Base-by-base conservation (phyloP, 2,329 filamentous ascomycete genomes). In the Neocatenulostroma microsporum region DNA sequence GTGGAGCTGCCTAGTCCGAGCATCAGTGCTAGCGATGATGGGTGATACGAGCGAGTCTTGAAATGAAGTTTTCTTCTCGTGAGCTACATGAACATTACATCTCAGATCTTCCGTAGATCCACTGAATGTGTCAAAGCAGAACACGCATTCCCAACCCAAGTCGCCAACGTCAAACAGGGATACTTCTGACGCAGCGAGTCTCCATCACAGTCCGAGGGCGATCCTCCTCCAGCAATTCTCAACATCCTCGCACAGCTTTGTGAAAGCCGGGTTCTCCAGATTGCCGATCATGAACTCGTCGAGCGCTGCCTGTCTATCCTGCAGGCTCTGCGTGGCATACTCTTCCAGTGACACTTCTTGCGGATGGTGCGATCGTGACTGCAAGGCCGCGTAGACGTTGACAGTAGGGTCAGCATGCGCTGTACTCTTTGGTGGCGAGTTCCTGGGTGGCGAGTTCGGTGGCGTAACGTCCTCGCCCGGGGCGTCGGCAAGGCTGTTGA, bases 241-340 rank as follows among this genome's bases (percentile, higher is more conserved):
- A 30, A 70, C 61, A 50, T 74, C 70, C 41, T 69, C 59, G 34
- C 69, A 68, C n/a, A 76, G 53, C 13, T 60, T 64, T 5, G 69
- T 37, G 41, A 76, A 76, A 15, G 64, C 58, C 3, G 66, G 58
- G 41, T 70, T 64, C 19, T 69, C 60, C 3, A 76, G 58, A 39
- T 65, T 62, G 12, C 62, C 60, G 24, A 68, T 60, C 36, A 76
- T 66, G 44, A 72, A 72, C 17, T 68, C 56, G 35, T 73, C 68
- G 13, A 76, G 48, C 9, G 63, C 55, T 8, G 53, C 50, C 30
- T 60, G 54, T 6, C 72, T 62, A 21, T 57, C 51, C 14, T 69
- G 62, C 12, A 58, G 54, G 17, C 58, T 50, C 30, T 64, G 63
- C 25, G 53, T 49, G 2, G 58, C 58, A 40, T 68, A 70, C 38